phyloP scores from a whole-genome alignment of 352 stramenopile genomes.

The Phytophthora pseudosyringae region DNA sequence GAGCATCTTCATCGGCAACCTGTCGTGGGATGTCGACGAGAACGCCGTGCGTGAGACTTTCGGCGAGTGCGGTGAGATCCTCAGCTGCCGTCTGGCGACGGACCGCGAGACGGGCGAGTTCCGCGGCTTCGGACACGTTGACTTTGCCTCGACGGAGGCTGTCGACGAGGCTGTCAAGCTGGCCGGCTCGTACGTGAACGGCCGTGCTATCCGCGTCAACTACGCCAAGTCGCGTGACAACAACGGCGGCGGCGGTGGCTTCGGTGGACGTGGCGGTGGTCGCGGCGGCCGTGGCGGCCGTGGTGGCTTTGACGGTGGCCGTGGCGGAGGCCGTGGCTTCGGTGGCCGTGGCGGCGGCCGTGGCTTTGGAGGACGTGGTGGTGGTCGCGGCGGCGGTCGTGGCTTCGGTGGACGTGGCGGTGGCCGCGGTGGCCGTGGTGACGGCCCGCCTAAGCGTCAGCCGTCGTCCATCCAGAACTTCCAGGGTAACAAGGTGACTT shows the following conservation, averaged over 20 bases:
- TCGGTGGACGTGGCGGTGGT: constrained; percentile 74
- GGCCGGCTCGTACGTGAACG: constrained; percentile 92
- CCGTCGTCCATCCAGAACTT: constrained; percentile 93
- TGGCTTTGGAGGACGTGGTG: too few relatives aligned
- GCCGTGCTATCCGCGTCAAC: constrained; percentile 95
- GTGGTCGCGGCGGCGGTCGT: constrained; percentile 65
- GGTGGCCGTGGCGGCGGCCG: constrained; percentile 43
- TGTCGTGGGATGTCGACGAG: constrained; percentile 97
- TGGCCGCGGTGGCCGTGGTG: constrained; percentile 68
- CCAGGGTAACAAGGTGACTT: constrained; percentile 96
- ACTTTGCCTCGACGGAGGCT: constrained; percentile 95
- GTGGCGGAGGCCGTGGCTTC: constrained; percentile 57
- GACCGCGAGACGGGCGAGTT: constrained; percentile 98
- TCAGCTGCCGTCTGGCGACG: constrained; percentile 93
- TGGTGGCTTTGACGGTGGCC: constrained; percentile 55
- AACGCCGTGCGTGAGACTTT: constrained; percentile 94
- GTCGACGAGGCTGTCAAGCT: constrained; percentile 94
- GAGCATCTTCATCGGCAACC: constrained; percentile 98
- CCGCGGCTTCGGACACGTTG: constrained; percentile 98
- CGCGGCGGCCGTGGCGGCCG: constrained; percentile 62
- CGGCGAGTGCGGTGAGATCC: constrained; percentile 95
- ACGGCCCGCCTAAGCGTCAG: constrained; percentile 86
- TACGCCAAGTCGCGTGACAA: constrained; percentile 89
- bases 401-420: constrained; percentile 50
- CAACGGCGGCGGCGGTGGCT: constrained; percentile 35